Evolutionary conservation across 306 rosid species (phyloP).

Genomic region (Rosa multiflora): DNA sequence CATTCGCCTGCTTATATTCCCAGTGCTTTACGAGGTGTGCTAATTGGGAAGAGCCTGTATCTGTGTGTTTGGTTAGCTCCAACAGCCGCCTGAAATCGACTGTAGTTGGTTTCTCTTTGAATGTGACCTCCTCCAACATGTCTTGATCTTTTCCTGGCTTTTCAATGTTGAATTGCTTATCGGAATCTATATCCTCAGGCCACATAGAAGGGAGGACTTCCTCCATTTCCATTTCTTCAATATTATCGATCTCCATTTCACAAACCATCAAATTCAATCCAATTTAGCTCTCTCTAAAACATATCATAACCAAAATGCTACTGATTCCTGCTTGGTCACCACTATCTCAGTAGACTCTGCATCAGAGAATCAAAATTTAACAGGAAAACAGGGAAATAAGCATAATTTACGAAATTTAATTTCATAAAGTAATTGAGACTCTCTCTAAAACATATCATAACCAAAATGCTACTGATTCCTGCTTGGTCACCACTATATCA

Average conservation of each 20-base stretch:
- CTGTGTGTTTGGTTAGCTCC: conserved; percentile 82
- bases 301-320: conserved; percentile 22
- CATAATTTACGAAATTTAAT: neutral
- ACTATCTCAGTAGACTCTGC: conserved; percentile 21
- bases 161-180: conserved; percentile 87
- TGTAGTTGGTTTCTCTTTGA: conserved; percentile 70
- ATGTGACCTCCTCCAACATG: conserved; percentile 81
- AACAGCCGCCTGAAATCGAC: conserved; percentile 82
- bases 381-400: neutral
- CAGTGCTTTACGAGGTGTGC: conserved; percentile 74
- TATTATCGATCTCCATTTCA: conserved; percentile 71
- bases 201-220: conserved; percentile 87
- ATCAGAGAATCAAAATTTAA: neutral
- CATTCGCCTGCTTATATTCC: conserved; percentile 95
- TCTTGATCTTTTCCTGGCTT: conserved; percentile 85
- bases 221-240: conserved; percentile 81
- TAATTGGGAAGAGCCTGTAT: conserved; percentile 83
- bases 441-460: conserved; percentile 10
- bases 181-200: conserved; percentile 90
- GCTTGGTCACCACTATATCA: conserved; percentile 13
- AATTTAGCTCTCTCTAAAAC: conserved; percentile 23
- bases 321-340: conserved; percentile 1
- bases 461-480: conserved; percentile 22
- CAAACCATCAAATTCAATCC: conserved; percentile 65
- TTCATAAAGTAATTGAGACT: too few species aligned